Evolutionary conservation across 164 flowering plant genomes (phyloP).

Genomic region (Tetracentron sinense): DNA sequence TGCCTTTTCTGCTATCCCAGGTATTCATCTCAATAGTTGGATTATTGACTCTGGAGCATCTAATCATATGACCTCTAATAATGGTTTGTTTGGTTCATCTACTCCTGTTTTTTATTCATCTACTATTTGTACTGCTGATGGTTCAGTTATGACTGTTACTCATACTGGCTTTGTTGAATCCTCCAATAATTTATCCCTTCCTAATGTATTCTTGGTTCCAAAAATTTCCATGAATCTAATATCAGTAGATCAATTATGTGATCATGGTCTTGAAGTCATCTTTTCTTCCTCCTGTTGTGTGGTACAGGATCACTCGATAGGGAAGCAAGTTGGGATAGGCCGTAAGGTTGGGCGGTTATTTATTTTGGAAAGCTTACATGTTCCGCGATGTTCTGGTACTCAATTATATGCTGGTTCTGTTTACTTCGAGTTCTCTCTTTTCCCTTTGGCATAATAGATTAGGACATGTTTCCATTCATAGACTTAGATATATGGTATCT

Average conservation of each 20-base stretch:
- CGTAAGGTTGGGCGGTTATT: neutral
- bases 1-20: too few relatives aligned
- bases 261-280: conserved; percentile 3
- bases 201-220: conserved; percentile 1
- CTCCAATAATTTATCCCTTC: neutral
- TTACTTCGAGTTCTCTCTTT: too few relatives aligned
- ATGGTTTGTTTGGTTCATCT: too few relatives aligned
- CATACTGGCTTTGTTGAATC: neutral
- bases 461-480: too few relatives aligned
- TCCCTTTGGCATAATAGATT: too few relatives aligned
- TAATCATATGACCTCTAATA: conserved; percentile 1
- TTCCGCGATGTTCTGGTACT: too few relatives aligned
- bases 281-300: neutral
- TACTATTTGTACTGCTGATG: conserved; percentile 2
- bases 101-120: neutral
- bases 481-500: too few relatives aligned
- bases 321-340: conserved; percentile 1
- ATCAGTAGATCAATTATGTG: conserved; percentile 5
- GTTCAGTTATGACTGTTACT: neutral
- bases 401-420: too few relatives aligned
- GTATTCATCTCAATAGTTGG: neutral
- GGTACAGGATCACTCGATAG: neutral
- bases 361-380: neutral
- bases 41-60: neutral
- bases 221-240: conserved; percentile 7